Base-by-base conservation (phyloP, 108 stramenopile genomes). In the Cyclostephanos tholiformis region DNA sequence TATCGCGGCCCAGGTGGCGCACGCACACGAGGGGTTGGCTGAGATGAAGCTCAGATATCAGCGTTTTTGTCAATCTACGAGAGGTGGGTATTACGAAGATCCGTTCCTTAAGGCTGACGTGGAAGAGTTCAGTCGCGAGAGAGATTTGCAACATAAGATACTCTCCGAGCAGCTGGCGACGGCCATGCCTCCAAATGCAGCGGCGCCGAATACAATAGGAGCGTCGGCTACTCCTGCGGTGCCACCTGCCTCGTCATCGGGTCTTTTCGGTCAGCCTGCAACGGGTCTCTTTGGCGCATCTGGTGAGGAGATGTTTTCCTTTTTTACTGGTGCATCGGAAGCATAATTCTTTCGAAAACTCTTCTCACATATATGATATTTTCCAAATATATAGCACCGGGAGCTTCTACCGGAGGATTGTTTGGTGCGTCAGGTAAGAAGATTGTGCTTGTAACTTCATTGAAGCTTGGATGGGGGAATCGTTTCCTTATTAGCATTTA, bases 201-300 rank as follows among this genome's bases (percentile, higher is more conserved):
- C 65, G 30, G 65, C 38, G 12, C 22, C 67, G n/a, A 69, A 67
- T 55, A 19, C 65, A 19, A n/a, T n/a, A n/a, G n/a, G n/a, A n/a
- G n/a, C n/a, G n/a, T 32, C 16, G 55, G 63, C 65, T 8, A 44
- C 71, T 22, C 46, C 71, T 9, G 68, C 71, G 63, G 50, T 69
- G 7, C 50, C 83, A 41, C 53, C 85, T 20, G 70, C 72, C 58
- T 22, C 77, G 7, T 41, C 61, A 13, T 65, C 49, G 2, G 72
- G 72, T 13, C 61, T 61, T 30, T 77, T 74, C 52, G 78, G 76
- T 20, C 48, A 38, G 27, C 36, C 48, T 52, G 82, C 82, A 1
- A 68, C 81, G n/a, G 72, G 87, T 52, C 72, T 82, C 2, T 91
- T 89, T 82, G 90, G 86, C 16, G 64, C 82, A 3, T 77, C 86